Conservation (phyloP, 306 rosid genomes). For the Trifolium fragiferum region DNA sequence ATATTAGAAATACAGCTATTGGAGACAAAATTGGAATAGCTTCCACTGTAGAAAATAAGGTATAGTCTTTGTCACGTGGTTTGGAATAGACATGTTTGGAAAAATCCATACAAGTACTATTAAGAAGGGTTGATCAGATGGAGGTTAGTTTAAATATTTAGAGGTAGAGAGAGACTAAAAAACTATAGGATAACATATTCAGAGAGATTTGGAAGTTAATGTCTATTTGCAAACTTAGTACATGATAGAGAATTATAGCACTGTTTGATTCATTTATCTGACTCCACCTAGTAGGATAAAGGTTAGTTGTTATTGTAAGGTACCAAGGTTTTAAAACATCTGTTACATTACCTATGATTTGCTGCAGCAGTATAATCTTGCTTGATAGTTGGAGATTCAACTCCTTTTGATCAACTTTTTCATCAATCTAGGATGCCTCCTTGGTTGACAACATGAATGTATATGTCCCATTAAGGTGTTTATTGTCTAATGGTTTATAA, state of each 20-base stretch:
- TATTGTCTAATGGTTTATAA: slow-evolving; percentile 11
- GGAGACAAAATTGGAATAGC: background rate
- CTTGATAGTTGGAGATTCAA: slow-evolving; percentile 24
- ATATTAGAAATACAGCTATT: background rate
- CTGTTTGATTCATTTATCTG: background rate
- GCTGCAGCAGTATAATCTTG: slow-evolving; percentile 23
- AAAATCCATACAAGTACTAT: background rate
- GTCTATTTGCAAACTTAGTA: slow-evolving; percentile 1
- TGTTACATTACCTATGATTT: slow-evolving; percentile 29
- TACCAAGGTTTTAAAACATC: background rate
- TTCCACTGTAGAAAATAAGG: slow-evolving; percentile 8
- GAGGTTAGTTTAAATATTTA: background rate
- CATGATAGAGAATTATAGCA: background rate
- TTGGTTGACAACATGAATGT: slow-evolving; percentile 18
- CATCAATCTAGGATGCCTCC: slow-evolving; percentile 29
- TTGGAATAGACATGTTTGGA: slow-evolving; percentile 18
- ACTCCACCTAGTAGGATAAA: background rate
- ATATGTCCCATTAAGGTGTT: slow-evolving; percentile 26
- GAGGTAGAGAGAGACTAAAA: background rate
- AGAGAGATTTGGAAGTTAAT: background rate
- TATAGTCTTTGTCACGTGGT: background rate
- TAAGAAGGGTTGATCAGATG: background rate
- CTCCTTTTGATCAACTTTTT: slow-evolving; percentile 23
- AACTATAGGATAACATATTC: background rate
- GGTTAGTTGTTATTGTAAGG: background rate